phyloP scores from a whole-genome alignment of 805 yeast genomes.

The Nakazawaea populi region DNA sequence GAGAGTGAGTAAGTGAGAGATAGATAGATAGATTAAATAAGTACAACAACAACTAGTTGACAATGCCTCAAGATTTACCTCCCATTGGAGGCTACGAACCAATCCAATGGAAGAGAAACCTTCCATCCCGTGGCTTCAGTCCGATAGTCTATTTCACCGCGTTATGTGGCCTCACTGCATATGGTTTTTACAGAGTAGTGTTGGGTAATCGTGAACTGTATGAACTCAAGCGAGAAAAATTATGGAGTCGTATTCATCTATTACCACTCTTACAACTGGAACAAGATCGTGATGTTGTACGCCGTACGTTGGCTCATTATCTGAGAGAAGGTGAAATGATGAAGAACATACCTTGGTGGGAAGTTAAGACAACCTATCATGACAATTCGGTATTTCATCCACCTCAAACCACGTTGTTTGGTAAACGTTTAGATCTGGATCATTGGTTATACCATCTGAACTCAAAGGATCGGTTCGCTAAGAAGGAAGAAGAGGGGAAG shows the following conservation, averaged over 20 bases:
- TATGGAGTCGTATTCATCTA: constrained; percentile 70
- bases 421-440: constrained; percentile 28
- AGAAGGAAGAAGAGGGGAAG: background rate
- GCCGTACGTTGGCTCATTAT: constrained; percentile 61
- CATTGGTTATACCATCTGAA: constrained; percentile 22
- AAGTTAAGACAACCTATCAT: constrained; percentile 36
- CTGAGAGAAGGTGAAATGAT: constrained; percentile 65
- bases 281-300: constrained; percentile 69
- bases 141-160: constrained; percentile 68
- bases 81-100: constrained; percentile 84
- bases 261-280: constrained; percentile 77
- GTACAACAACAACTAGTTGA: background rate
- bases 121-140: constrained; percentile 81
- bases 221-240: constrained; percentile 69
- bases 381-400: constrained; percentile 29
- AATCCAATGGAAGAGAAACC: constrained; percentile 83
- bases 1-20: no score
- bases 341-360: constrained; percentile 60
- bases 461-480: constrained; percentile 23
- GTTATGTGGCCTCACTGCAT: constrained; percentile 55
- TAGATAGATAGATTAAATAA: background rate
- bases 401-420: constrained; percentile 28
- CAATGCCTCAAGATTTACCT: constrained; percentile 64
- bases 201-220: constrained; percentile 69
- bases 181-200: constrained; percentile 64